Conservation (phyloP, 768 basidiomycete genomes). For the Naganishia vaughanmartiniae region DNA sequence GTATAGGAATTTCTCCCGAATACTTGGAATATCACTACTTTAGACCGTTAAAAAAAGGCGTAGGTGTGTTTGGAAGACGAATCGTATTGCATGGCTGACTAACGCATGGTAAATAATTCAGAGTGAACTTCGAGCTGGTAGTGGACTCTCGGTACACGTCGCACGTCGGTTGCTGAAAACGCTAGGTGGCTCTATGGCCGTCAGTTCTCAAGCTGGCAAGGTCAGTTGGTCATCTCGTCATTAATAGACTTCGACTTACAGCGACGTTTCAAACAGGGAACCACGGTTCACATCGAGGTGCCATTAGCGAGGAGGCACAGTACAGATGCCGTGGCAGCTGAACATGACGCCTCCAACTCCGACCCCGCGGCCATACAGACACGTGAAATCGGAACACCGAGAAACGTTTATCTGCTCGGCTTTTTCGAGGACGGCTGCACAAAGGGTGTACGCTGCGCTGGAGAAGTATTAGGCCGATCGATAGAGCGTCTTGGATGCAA, state of each 20-base stretch:
- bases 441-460: constrained; percentile 29
- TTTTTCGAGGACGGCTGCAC: constrained; percentile 28
- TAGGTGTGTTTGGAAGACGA: neutral
- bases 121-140: constrained; percentile 45
- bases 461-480: constrained; percentile 35
- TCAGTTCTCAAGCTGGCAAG: constrained; percentile 39
- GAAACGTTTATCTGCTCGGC: constrained; percentile 41
- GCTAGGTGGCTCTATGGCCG: constrained; percentile 48
- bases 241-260: neutral
- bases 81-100: constrained; percentile 35
- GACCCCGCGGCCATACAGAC: constrained; percentile 5
- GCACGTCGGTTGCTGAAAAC: constrained; percentile 46
- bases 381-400: neutral
- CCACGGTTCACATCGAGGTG: constrained; percentile 43
- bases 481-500: constrained; percentile 40
- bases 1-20: constrained; percentile 25
- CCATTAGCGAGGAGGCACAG: constrained; percentile 29
- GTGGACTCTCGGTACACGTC: constrained; percentile 41
- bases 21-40: constrained; percentile 22
- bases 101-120: constrained; percentile 36
- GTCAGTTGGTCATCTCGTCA: constrained; percentile 29
- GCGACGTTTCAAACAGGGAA: constrained; percentile 1
- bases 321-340: constrained; percentile 10
- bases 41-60: constrained; percentile 22
- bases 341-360: neutral